Percentiles rank a stretch among this genome's conserved stretches.
These are phyloP conservation scores for Colletotrichum higginsianum DNA, from an alignment of 2,329 filamentous ascomycete species.

Conservation along the genomic window DNA sequence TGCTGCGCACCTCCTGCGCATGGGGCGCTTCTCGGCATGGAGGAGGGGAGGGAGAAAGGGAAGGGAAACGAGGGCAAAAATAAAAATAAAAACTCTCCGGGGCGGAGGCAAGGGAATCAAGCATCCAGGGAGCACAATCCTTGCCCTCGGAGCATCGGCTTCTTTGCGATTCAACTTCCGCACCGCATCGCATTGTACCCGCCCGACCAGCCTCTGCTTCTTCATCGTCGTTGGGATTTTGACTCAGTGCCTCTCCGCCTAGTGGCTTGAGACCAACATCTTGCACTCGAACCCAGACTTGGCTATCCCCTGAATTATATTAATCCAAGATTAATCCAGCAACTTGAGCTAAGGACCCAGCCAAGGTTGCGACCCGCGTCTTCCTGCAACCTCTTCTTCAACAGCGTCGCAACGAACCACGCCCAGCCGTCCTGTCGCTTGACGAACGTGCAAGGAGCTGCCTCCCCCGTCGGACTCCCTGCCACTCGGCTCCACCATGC, in stretches of 20 bases:
- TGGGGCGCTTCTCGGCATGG: slow-evolving; percentile 18
- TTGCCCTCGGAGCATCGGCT: slow-evolving; percentile 22
- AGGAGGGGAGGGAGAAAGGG: neutral
- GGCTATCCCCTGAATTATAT: slow-evolving; percentile 36
- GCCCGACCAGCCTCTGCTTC: slow-evolving; percentile 15
- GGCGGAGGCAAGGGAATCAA: slow-evolving; percentile 29
- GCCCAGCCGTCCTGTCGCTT: slow-evolving; percentile 25
- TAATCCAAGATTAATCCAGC: slow-evolving; percentile 34
- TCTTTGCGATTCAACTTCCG: slow-evolving; percentile 20
- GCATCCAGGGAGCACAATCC: slow-evolving; percentile 12
- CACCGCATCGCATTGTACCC: slow-evolving; percentile 21
- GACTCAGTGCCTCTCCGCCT: slow-evolving; percentile 19
- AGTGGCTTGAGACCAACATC: slow-evolving; percentile 9
- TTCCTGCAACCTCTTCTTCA: slow-evolving; percentile 32
- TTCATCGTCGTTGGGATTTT: slow-evolving; percentile 31
- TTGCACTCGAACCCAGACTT: neutral
- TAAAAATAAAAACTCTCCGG: neutral
- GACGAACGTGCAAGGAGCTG: slow-evolving; percentile 21
- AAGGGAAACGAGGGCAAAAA: slow-evolving; percentile 16
- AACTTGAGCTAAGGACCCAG: slow-evolving; percentile 11
- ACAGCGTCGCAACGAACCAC: slow-evolving; percentile 33
- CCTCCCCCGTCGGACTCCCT: slow-evolving; percentile 13
- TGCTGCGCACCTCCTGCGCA: slow-evolving; percentile 7
- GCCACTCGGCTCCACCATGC: slow-evolving; percentile 15
- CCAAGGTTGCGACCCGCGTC: slow-evolving; percentile 16